phyloP scores from a whole-genome alignment of 2,329 filamentous ascomycete species.

The Ophiostoma pallidulum region DNA sequence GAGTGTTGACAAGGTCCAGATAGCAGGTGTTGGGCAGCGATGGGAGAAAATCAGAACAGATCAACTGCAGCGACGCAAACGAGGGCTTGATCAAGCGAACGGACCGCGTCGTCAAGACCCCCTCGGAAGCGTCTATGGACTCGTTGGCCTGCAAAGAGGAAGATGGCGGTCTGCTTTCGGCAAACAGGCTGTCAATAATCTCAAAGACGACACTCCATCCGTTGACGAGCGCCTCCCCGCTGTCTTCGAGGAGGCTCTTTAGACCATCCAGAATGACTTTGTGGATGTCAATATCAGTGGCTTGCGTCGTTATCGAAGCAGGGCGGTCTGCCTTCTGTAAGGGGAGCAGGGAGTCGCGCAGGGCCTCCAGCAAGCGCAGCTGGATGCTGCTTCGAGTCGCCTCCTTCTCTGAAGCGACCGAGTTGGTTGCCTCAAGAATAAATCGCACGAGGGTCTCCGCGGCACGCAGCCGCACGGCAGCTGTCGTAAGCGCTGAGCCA shows the following conservation, averaged over 20 bases:
- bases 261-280: slow-evolving; percentile 69
- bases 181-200: slow-evolving; percentile 74
- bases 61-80: slow-evolving; percentile 81
- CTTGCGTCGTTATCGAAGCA: slow-evolving; percentile 46
- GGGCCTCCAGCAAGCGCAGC: slow-evolving; percentile 57
- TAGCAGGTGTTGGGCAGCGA: slow-evolving; percentile 63
- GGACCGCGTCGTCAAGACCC: slow-evolving; percentile 46
- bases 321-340: slow-evolving; percentile 46
- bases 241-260: slow-evolving; percentile 75
- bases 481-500: slow-evolving; percentile 35
- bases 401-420: slow-evolving; percentile 43
- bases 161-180: slow-evolving; percentile 27
- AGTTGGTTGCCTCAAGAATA: slow-evolving; percentile 46
- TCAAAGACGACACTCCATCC: slow-evolving; percentile 84
- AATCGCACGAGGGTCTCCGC: slow-evolving; percentile 55
- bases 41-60: slow-evolving; percentile 87
- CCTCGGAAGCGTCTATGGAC: slow-evolving; percentile 22
- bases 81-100: slow-evolving; percentile 72
- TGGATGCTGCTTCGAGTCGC: slow-evolving; percentile 54
- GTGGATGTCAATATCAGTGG: slow-evolving; percentile 70
- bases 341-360: slow-evolving; percentile 50
- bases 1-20: slow-evolving; percentile 70
- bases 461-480: slow-evolving; percentile 48
- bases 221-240: slow-evolving; percentile 70
- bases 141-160: slow-evolving; percentile 25